Evolutionary conservation across 345 rosid genomes (phyloP).

Genomic region (Populus deltoides): DNA sequence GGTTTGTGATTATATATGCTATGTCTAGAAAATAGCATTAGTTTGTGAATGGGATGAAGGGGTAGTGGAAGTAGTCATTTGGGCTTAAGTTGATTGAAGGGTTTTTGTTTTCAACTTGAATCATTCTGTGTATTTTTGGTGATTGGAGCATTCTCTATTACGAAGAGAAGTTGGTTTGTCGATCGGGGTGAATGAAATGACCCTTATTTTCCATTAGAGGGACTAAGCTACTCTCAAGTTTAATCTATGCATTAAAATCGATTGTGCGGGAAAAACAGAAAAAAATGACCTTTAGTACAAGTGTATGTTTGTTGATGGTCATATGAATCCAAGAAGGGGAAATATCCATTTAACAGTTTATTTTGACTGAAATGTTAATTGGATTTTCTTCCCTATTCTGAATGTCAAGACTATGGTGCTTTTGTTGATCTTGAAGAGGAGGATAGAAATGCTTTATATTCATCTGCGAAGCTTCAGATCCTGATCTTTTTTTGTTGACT

Average conservation of each 20-base stretch:
- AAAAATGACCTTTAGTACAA: neutral
- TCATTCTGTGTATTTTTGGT: neutral
- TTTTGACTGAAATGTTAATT: neutral
- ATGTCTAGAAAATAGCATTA: neutral
- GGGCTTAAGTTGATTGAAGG: neutral
- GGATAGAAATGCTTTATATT: neutral
- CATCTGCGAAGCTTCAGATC: neutral
- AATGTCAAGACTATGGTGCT: neutral
- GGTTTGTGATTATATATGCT: neutral
- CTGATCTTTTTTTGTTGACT: neutral
- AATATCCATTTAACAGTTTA: neutral
- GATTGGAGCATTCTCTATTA: neutral
- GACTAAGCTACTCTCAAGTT: neutral
- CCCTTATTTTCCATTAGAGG: neutral
- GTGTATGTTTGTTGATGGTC: neutral
- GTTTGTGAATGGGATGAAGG: neutral
- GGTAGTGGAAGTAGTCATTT: neutral
- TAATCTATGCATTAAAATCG: neutral
- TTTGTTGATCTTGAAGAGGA: neutral
- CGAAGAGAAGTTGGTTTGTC: neutral
- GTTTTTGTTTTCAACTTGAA: neutral
- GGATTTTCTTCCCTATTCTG: neutral
- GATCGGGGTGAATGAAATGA: neutral
- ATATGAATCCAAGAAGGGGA: neutral
- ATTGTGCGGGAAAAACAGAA: neutral